Base-by-base conservation (phyloP, 1,284 basidiomycete genomes). In the Ustilago shanxiensis region DNA sequence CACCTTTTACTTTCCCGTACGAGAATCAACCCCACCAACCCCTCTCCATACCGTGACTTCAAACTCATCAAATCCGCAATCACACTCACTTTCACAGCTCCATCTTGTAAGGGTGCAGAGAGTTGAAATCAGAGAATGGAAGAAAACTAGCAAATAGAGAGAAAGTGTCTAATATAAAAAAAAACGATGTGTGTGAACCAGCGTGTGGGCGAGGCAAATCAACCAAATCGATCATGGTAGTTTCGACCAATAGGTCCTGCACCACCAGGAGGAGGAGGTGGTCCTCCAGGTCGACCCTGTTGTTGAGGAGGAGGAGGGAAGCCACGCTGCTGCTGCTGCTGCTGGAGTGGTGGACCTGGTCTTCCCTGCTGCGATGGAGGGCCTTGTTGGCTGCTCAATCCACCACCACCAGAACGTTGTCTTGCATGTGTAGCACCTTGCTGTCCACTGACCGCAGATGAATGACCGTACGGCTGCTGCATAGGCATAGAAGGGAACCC, bases 211-310 rank as follows among this genome's bases (percentile, higher is more conserved):
- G 9, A 10, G 9, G 35, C 3, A 14, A 9, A 3, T 37, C 35
- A 37, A 37, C 64, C 63, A 37, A 76, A 76, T 39, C 68, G 73
- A 44, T 76, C 73, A 14, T 71, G 73, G 51, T 76, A 71, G 41
- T 33, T 67, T 13, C 64, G 52, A 31, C 64, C 63, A 39, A 11
- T 20, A n/a, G 58, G 35, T 18, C 31, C 51, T 16, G n/a, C n/a
- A n/a, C 35, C 33, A 9, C 26, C 11, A 20, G 45, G 57, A 16
- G 45, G 45, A 1, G 45, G 22, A 10, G 44, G 51, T 14, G 55
- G 49, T 4, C 26, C 0, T 9, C 55, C 22, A 31, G 31, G 8
- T 24, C 18, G 41, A 49, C 47, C 20, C 5, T 44, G 39, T 22
- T 33, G 28, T 6, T 29, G 47, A 24, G 50, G 55, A 14, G 55